Evolutionary conservation across 352 stramenopile species (phyloP).

Genomic region (Phytophthora chlamydospora): DNA sequence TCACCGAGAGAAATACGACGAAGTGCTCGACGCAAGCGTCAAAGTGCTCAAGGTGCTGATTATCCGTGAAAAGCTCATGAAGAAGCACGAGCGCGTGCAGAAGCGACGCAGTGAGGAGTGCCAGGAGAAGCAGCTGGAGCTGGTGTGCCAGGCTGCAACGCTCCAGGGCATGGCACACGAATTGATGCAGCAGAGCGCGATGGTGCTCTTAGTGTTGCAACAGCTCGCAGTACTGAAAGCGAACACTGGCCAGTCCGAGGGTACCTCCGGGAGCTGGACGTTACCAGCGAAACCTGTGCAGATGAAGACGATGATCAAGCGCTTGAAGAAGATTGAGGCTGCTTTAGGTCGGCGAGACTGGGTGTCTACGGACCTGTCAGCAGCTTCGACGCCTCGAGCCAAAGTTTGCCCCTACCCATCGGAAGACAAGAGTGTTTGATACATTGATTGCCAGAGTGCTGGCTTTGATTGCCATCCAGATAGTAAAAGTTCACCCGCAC

Average conservation of each 20-base stretch:
- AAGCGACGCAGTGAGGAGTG: conserved; percentile 21
- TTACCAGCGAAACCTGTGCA: conserved; percentile 57
- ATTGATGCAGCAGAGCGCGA: conserved; percentile 55
- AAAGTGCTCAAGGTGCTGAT: conserved; percentile 74
- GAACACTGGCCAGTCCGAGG: conserved; percentile 1
- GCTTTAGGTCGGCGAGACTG: conserved; percentile 27
- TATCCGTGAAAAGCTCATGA: conserved; percentile 70
- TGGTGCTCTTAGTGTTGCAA: conserved; percentile 56
- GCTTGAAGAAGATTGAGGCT: conserved; percentile 40
- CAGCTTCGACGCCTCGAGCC: background rate
- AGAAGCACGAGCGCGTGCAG: conserved; percentile 49
- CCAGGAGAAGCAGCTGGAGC: conserved; percentile 26
- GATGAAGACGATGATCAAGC: conserved; percentile 52
- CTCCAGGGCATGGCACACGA: conserved; percentile 35
- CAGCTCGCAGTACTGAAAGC: conserved; percentile 39
- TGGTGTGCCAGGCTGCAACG: conserved; percentile 11
- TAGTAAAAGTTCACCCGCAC: no score
- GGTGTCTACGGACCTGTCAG: background rate
- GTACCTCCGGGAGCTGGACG: conserved; percentile 12
- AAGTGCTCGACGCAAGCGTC: conserved; percentile 62
- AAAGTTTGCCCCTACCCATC: conserved; percentile 21
- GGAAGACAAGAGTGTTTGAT: conserved; percentile 1
- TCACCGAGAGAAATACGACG: conserved; percentile 54
- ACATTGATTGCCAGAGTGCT: no score
- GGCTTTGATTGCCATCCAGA: no score